Conservation (phyloP, 177 flowering plant genomes). For the Vitis hybrid region DNA sequence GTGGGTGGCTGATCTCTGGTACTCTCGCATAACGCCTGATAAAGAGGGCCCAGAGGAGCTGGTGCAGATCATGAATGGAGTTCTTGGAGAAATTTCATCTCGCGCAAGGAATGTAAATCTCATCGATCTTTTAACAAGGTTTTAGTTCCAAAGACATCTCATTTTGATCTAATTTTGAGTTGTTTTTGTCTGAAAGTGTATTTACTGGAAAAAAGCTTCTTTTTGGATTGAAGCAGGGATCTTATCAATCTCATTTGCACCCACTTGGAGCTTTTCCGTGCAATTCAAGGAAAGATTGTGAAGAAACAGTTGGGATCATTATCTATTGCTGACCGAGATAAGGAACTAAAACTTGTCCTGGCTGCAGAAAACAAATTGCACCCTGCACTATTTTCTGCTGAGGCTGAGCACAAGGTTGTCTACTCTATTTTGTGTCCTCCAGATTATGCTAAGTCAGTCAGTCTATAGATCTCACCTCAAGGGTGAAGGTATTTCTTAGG, state of each 20-base stretch:
- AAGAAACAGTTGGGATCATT: slow-evolving; percentile 37
- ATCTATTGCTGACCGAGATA: slow-evolving; percentile 54
- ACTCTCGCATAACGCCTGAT: slow-evolving; percentile 85
- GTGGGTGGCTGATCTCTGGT: slow-evolving; percentile 98
- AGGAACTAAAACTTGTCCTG: slow-evolving; percentile 55
- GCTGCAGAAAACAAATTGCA: slow-evolving; percentile 87
- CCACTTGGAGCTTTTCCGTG: slow-evolving; percentile 82
- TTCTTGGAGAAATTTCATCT: slow-evolving; percentile 79
- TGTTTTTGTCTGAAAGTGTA: slow-evolving; percentile 3
- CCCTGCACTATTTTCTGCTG: slow-evolving; percentile 90
- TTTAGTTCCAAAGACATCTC: slow-evolving; percentile 4
- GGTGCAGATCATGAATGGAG: slow-evolving; percentile 71
- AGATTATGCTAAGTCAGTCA: not conserved
- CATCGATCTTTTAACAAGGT: slow-evolving; percentile 93
- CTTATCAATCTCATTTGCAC: slow-evolving; percentile 61
- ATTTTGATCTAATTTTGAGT: slow-evolving; percentile 1
- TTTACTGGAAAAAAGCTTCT: slow-evolving; percentile 12
- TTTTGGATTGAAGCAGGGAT: slow-evolving; percentile 63
- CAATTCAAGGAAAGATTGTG: slow-evolving; percentile 59
- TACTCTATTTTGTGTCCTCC: slow-evolving; percentile 3
- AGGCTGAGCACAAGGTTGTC: slow-evolving; percentile 92
- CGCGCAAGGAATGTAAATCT: slow-evolving; percentile 85
- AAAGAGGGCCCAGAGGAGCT: slow-evolving; percentile 94
- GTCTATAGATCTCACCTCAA: not conserved
- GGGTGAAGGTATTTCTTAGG: slow-evolving; percentile 1